Evolutionary conservation across 1,139 yeast species (phyloP), one percentile per base, ranked within the genome.

Genomic region (Kodamaea suecica): DNA sequence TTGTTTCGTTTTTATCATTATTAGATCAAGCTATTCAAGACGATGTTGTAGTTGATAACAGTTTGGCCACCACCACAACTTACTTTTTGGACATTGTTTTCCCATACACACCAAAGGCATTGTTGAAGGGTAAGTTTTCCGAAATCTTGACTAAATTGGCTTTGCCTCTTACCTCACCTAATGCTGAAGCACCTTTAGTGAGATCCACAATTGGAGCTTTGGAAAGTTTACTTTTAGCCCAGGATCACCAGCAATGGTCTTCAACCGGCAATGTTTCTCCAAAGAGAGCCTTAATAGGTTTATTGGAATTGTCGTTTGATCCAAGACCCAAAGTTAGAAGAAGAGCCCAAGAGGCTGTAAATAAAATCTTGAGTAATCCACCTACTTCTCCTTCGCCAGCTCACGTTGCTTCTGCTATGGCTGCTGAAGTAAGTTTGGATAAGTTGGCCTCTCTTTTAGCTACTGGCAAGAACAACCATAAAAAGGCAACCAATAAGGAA

Each of bases 311-410:
- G 44, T 76, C 92, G 1, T 63, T 85, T 36, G 98, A 94, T 57
- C 82, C 86, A 29, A 76, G 98, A 56, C 98, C 99, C 23, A 94
- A 94, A 53, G 95, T 94, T 9, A 79, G 99, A 59, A 87, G 85
- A 75, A 80, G 97, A 66, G 95, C 97, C 2, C 85, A 83, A 49
- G 98, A 92, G 40, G 85, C 97, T 2, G 71, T 92, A 14, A 62
- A 72, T 31, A 71, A 66, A 4, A 66, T 92, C 21, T 65, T 92
- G 44, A 44, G 63, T 4, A 72, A 73, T 45, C 90, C 94, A 11
- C 95, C 96, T 9, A 76, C 87, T 0, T 83, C 90, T n/a, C 94
- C 95, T 7, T 68, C 79, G 11, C 73, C 81, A 5, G 80, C 76
- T 30, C 97, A 90, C 55, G 82, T 86, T 29, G 95, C 87, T 8